These are phyloP conservation scores for Thalia dealbata DNA, from an alignment of 176 grass and related monocot genomes.

Conservation along the genomic window DNA sequence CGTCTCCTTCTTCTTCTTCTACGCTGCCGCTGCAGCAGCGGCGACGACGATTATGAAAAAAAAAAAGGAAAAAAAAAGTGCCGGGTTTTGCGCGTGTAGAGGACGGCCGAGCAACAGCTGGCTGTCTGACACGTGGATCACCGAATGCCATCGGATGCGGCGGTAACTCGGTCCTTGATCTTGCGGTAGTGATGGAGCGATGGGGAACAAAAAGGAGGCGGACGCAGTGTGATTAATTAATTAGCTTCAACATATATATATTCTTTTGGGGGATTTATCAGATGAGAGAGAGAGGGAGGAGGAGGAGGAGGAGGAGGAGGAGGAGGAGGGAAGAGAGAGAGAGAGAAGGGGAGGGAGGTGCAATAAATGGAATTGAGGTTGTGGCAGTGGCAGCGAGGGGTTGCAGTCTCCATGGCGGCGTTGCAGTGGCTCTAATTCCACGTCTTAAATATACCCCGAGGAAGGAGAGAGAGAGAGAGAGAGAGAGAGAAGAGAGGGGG, in stretches of 20 bases:
- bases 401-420: constrained; percentile 26
- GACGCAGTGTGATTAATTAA: too few species aligned
- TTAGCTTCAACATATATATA: not conserved
- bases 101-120: not conserved
- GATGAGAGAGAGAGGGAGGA: not conserved
- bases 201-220: not conserved
- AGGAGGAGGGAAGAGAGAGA: not conserved
- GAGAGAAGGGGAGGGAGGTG: not conserved
- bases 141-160: not conserved
- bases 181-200: not conserved
- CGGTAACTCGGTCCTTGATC: not conserved
- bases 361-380: constrained; percentile 27
- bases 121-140: constrained; percentile 8
- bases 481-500: not conserved
- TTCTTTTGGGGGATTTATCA: not conserved
- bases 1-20: not conserved
- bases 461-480: not conserved
- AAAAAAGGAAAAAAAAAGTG: too few species aligned
- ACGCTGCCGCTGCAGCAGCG: not conserved
- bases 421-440: constrained; percentile 26
- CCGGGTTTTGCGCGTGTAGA: constrained; percentile 10
- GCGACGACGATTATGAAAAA: not conserved
- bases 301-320: not conserved
- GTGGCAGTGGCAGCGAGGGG: constrained; percentile 7
- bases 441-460: constrained; percentile 23